Conservation (phyloP, 441 rosid genomes). For the Pelargonium myrrhifolium region DNA sequence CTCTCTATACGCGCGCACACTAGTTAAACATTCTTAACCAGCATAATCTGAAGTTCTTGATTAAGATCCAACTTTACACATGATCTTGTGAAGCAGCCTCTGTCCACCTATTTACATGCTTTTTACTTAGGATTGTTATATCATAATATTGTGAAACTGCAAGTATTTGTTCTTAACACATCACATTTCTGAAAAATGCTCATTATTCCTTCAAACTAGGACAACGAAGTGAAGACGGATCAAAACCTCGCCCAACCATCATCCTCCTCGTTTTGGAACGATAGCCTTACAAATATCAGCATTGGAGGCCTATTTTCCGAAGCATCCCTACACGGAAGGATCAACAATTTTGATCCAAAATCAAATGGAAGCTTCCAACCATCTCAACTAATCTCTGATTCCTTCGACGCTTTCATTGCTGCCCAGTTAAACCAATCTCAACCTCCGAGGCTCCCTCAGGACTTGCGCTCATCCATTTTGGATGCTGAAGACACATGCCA, state of each 20-base stretch:
- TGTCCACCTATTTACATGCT: not conserved
- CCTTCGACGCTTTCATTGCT: constrained; percentile 59
- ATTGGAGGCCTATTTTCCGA: constrained; percentile 80
- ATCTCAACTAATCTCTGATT: constrained; percentile 50
- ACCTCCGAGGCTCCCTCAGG: constrained; percentile 32
- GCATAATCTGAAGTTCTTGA: not conserved
- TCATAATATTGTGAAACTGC: no score
- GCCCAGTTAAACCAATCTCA: constrained; percentile 33
- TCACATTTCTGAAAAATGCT: constrained; percentile 17
- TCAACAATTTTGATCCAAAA: constrained; percentile 29
- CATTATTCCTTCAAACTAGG: constrained; percentile 34
- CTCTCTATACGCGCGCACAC: no score
- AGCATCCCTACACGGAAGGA: constrained; percentile 52
- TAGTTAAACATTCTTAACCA: no score
- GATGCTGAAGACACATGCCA: constrained; percentile 94
- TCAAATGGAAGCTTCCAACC: constrained; percentile 36
- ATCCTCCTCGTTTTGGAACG: constrained; percentile 58
- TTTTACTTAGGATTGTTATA: no score
- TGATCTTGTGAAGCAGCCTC: not conserved
- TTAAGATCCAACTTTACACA: not conserved
- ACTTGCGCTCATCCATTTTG: constrained; percentile 51
- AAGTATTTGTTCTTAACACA: constrained; percentile 1
- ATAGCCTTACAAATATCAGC: constrained; percentile 59
- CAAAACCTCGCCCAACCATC: constrained; percentile 30
- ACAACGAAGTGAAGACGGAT: constrained; percentile 28